Base-by-base conservation (phyloP, 306 rosid species). In the Vigna nakashimae region DNA sequence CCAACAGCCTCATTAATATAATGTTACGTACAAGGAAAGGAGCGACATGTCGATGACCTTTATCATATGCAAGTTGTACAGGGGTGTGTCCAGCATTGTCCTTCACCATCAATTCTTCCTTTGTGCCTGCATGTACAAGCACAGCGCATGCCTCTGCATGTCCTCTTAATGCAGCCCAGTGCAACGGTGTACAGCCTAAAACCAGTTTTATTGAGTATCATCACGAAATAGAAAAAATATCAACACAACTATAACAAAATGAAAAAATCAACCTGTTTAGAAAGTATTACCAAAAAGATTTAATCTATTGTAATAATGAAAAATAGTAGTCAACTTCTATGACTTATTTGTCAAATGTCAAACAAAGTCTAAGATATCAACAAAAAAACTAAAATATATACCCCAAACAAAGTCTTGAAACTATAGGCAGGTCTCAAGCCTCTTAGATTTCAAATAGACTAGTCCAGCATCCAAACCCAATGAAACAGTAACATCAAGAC, bases 11-110 rank as follows among this genome's bases (percentile, higher is more conserved):
- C 80, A 80, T 80, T 68, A 77, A 80, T 84, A 72, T 76, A 79
- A 80, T 62, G 71, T 75, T 87, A 92, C 98, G 81, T 92, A 95
- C 98, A 84, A 95, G 97, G 88, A 95, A 85, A 85, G 85, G 87
- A 71, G 97, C 90, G 85, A 92, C 92, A 82, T 84, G 91, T 85
- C 88, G 96, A 86, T 92, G 98, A 95, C 98, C 98, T 84, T 92
- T 92, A 86, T 92, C 96, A 75, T 86, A 80, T 36, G 98, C 98
- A 74, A 95, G 90, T 86, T 92, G 97, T 75, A 84, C 82, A 82
- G 98, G 98, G 56, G 93, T 95, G 77, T 83, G 82, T 58, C 97
- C 98, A 59, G 89, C 87, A 81, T 92, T 92, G 73, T 95, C 98
- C 76, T 89, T 95, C 87, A 90, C 87, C 72, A 46, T 66, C 70